Base-by-base conservation (phyloP, 177 flowering plant species). In the Telopea speciosissima region DNA sequence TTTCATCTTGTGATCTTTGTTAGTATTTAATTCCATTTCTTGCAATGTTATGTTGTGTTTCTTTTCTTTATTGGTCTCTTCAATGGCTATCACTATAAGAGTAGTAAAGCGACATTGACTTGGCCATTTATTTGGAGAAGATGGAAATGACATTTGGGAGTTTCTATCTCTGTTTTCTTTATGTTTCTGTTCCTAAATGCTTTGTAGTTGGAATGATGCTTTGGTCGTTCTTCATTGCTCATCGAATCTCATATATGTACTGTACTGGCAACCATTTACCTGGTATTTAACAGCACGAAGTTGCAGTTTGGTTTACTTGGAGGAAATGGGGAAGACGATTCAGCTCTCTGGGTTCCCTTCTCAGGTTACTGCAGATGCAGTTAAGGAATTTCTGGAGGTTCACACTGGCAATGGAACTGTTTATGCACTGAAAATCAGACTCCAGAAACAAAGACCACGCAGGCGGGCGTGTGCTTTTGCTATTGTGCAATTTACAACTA, bases 321-420 rank as follows among this genome's bases (percentile, higher is more conserved):
- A 66, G 16, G 40, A 23, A 1, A 89, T 85, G 90, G 80, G 86
- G 28, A 87, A 76, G 80, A 87, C 96, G 28, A 77, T 90, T 74
- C 80, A 78, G 24, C 68, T 90, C 17, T 79, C 56, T 72, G 96
- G 92, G 23, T 88, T 88, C 68, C 89, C 86, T 63, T 56, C 70
- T 9, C 14, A 13, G 56, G 81, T 77, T 11, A 9, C 79, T 65
- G 77, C 80, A 23, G 77, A 76, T 62, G 54, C 8, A 5, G 85
- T 85, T 24, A 84, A 71, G 69, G 67, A 59, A 17, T 84, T 77
- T 77, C 60, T 90, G 66, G 96, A 90, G 81, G 0, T 9, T 19
- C 13, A 67, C 62, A 79, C 86, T 0, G 89, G 89, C 8, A 66
- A 66, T 33, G 87, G 81, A 61, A 81, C 79, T 66, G 78, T 88